These are phyloP conservation scores for Termitomyces sp. DNA, from an alignment of 768 basidiomycete species.

Conservation along the genomic window DNA sequence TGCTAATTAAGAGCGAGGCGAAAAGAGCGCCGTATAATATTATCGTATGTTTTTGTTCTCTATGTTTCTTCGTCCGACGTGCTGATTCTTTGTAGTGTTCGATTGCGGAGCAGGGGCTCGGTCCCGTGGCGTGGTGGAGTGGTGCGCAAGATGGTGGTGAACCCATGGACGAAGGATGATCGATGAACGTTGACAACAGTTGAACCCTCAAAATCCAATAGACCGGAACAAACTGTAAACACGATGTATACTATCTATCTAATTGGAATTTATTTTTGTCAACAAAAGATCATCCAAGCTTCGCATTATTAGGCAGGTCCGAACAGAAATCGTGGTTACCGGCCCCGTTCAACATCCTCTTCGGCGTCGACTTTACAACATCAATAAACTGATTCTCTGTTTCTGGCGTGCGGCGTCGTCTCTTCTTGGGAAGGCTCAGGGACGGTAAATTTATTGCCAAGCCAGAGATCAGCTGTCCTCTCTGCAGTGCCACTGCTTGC, in stretches of 20 bases:
- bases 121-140: conserved; percentile 74
- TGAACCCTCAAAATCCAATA: not conserved
- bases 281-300: not conserved
- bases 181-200: not conserved
- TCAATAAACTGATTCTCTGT: not conserved
- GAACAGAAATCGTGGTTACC: not conserved
- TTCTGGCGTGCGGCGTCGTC: not conserved
- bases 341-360: too few relatives aligned
- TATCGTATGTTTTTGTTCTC: conserved; percentile 38
- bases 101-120: conserved; percentile 78
- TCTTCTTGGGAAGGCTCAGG: not conserved
- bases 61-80: not conserved
- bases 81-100: conserved; percentile 50
- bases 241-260: not conserved
- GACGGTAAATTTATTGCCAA: not conserved
- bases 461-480: not conserved
- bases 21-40: conserved; percentile 62
- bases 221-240: conserved; percentile 1
- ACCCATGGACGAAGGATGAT: conserved; percentile 38
- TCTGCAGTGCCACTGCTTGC: not conserved
- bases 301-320: not conserved
- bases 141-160: conserved; percentile 39
- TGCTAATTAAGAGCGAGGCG: conserved; percentile 46
- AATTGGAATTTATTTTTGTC: not conserved
- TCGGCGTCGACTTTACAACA: not conserved